These are phyloP conservation scores for Bruguiera hainesii DNA, from an alignment of 441 rosid genomes.

Conservation along the genomic window DNA sequence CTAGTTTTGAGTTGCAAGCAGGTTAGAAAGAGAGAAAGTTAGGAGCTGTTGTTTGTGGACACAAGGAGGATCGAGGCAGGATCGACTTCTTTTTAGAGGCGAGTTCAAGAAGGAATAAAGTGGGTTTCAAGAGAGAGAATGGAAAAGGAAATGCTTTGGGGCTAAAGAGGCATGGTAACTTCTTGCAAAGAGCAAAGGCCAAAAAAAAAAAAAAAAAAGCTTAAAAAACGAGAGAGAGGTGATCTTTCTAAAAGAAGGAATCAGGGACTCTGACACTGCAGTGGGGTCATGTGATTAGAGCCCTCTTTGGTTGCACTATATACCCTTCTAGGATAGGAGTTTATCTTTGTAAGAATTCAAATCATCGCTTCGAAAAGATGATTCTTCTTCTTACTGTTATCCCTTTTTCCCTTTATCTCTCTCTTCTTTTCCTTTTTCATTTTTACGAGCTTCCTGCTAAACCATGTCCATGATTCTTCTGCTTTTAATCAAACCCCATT, in stretches of 20 bases:
- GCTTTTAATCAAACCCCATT: conserved; percentile 19
- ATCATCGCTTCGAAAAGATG: conserved; percentile 39
- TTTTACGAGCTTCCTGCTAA: background rate
- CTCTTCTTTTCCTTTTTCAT: conserved; percentile 14
- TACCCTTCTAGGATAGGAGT: too few relatives aligned
- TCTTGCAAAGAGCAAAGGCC: conserved; percentile 52
- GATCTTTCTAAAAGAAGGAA: conserved; percentile 32
- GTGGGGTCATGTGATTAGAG: conserved; percentile 45
- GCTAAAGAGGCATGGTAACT: conserved; percentile 61
- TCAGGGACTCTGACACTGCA: conserved; percentile 43
- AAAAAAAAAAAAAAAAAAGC: conserved; percentile 22
- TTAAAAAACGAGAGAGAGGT: conserved; percentile 9
- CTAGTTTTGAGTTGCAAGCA: conserved; percentile 22
- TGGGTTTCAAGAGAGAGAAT: conserved; percentile 20
- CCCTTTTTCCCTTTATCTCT: conserved; percentile 9
- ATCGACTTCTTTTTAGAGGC: conserved; percentile 50
- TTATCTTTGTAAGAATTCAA: conserved; percentile 40
- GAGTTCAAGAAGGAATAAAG: conserved; percentile 65
- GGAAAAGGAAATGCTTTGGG: conserved; percentile 24
- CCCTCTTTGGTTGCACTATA: conserved; percentile 11
- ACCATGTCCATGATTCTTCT: conserved; percentile 21
- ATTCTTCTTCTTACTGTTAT: conserved; percentile 42
- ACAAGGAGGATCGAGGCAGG: conserved; percentile 62
- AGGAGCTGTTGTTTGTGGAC: conserved; percentile 44
- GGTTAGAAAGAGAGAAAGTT: conserved; percentile 30